Percentiles rank a stretch among this genome's conserved stretches.
Evolutionary conservation across 768 basidiomycete genomes (phyloP).

Genomic region (Phanerochaete carnosa): DNA sequence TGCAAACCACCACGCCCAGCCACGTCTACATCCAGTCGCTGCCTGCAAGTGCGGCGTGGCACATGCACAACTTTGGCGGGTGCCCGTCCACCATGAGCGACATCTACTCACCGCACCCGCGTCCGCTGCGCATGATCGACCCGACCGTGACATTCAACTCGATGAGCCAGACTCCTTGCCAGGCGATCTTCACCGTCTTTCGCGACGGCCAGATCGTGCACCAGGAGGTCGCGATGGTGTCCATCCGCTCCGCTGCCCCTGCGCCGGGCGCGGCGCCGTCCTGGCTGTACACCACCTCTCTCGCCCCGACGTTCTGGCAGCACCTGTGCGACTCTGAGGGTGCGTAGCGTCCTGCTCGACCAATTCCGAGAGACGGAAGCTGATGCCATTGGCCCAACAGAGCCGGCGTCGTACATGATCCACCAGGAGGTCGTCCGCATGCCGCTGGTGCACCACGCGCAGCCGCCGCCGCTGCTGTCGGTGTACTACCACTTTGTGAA

Average conservation of each 20-base stretch:
- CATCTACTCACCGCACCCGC: constrained; percentile 34
- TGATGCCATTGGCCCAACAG: constrained; percentile 29
- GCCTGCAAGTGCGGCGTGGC: constrained; percentile 3
- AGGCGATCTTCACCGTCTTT: constrained; percentile 55
- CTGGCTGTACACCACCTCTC: constrained; percentile 54
- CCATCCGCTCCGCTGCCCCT: constrained; percentile 11
- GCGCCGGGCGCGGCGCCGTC: constrained; percentile 7
- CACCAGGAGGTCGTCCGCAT: constrained; percentile 53
- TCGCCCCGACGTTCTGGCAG: constrained; percentile 67
- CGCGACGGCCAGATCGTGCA: constrained; percentile 46
- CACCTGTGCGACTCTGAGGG: constrained; percentile 53
- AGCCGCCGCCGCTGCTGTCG: constrained; percentile 20
- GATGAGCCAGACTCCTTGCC: constrained; percentile 42
- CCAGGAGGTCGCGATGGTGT: constrained; percentile 39
- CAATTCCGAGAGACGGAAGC: background rate
- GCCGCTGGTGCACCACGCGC: constrained; percentile 5
- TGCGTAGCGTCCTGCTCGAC: constrained; percentile 26
- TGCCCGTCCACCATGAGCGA: constrained; percentile 9
- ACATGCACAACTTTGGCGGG: constrained; percentile 9
- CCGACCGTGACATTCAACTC: constrained; percentile 65
- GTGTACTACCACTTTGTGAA: constrained; percentile 24
- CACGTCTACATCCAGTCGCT: constrained; percentile 12
- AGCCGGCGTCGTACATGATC: constrained; percentile 65
- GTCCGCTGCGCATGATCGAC: constrained; percentile 57
- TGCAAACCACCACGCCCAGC: background rate